These are phyloP conservation scores for Thraustochytrium striatum DNA, from an alignment of 352 stramenopile species.

Conservation along the genomic window DNA sequence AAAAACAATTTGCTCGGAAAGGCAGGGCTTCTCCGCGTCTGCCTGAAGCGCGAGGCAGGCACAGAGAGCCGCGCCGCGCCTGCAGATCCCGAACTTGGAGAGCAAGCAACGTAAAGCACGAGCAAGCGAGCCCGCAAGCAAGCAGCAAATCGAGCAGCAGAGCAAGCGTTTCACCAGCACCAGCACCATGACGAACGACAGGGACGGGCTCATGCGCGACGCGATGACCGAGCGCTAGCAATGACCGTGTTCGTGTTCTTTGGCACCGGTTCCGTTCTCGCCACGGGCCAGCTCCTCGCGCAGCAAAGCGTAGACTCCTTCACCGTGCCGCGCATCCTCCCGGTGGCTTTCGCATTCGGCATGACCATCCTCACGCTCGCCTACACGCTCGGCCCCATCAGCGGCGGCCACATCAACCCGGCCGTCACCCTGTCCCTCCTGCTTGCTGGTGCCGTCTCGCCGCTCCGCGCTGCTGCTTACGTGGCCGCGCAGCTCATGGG, in stretches of 20 bases:
- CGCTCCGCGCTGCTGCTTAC: constrained; percentile 13
- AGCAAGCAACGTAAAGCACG: too few relatives aligned
- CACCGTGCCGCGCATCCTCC: constrained; percentile 8
- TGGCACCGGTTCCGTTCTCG: background rate
- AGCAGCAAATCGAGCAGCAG: too few relatives aligned
- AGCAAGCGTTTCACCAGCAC: too few relatives aligned
- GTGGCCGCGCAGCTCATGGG: constrained; percentile 44
- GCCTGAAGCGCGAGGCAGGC: too few relatives aligned
- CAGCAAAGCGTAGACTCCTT: background rate
- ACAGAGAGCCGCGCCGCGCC: too few relatives aligned
- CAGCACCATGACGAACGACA: background rate
- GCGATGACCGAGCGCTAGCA: background rate
- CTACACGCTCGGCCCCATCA: constrained; percentile 56
- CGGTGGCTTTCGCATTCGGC: constrained; percentile 49
- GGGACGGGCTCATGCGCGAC: background rate
- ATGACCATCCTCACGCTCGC: constrained; percentile 58
- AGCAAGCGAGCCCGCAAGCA: too few relatives aligned
- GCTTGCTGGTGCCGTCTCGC: constrained; percentile 13
- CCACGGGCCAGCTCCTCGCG: constrained; percentile 31
- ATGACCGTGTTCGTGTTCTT: constrained; percentile 36
- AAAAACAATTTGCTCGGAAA: too few relatives aligned
- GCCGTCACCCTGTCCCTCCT: constrained; percentile 56
- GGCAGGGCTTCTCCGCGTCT: too few relatives aligned
- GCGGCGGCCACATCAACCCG: constrained; percentile 61
- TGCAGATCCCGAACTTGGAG: too few relatives aligned